A percentile compares a stretch with the other conserved stretches of the same genome.
Evolutionary conservation across 441 rosid genomes (phyloP).

Genomic region (Viola pubescens): DNA sequence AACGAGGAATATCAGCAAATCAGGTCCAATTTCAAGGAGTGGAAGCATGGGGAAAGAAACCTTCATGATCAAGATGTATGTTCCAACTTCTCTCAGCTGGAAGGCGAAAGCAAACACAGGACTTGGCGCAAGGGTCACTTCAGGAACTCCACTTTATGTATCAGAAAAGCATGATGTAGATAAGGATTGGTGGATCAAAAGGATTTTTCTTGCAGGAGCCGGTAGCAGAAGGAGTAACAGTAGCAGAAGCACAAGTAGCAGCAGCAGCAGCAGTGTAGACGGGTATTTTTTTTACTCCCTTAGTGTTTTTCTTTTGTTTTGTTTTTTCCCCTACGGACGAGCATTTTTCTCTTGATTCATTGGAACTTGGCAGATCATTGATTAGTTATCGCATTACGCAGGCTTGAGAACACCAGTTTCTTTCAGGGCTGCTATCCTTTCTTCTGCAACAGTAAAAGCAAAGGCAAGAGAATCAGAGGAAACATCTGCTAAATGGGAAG

Average conservation of each 20-base stretch:
- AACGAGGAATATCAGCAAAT: background rate
- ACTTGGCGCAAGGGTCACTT: slow-evolving; percentile 18
- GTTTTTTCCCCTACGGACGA: background rate
- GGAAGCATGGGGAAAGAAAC: slow-evolving; percentile 32
- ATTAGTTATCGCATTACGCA: slow-evolving; percentile 10
- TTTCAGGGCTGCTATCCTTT: slow-evolving; percentile 29
- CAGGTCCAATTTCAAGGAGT: slow-evolving; percentile 23
- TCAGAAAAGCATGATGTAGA: slow-evolving; percentile 9
- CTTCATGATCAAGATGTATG: slow-evolving; percentile 39
- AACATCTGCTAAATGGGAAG: slow-evolving; percentile 2
- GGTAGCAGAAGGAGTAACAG: slow-evolving; percentile 4
- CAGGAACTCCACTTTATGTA: slow-evolving; percentile 17
- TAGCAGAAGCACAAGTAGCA: slow-evolving; percentile 12
- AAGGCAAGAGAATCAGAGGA: slow-evolving; percentile 5
- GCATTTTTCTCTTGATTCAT: background rate
- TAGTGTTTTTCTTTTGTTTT: background rate
- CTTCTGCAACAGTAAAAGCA: slow-evolving; percentile 15
- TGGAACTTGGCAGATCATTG: background rate
- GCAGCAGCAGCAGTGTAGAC: slow-evolving; percentile 13
- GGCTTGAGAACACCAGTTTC: slow-evolving; percentile 13
- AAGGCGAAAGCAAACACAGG: slow-evolving; percentile 18
- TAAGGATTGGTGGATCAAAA: slow-evolving; percentile 21
- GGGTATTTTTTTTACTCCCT: slow-evolving; percentile 13
- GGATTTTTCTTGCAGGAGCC: slow-evolving; percentile 8
- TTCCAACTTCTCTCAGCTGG: slow-evolving; percentile 26